These are phyloP conservation scores for Nemania abortiva DNA, from an alignment of 2,329 filamentous ascomycete genomes.

Conservation along the genomic window DNA sequence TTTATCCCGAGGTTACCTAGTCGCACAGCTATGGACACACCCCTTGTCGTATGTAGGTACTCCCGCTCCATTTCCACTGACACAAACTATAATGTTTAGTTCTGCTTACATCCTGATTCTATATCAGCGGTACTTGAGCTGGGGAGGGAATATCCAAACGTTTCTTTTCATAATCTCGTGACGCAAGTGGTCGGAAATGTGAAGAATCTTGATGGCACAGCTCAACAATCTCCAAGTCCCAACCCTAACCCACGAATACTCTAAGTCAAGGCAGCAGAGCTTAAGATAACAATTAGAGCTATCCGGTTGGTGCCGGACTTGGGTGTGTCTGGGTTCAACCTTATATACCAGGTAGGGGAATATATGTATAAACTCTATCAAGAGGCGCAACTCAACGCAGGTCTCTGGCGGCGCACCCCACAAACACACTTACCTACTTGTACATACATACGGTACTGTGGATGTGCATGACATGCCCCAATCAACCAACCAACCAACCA, in stretches of 20 bases:
- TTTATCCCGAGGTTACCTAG: constrained; percentile 7
- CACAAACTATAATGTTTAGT: not conserved
- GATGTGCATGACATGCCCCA: not conserved
- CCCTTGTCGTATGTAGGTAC: not conserved
- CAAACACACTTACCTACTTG: not conserved
- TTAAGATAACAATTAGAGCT: not conserved
- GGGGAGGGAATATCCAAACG: not conserved
- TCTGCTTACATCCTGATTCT: not conserved
- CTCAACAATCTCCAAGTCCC: not conserved
- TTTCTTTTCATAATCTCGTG: not conserved
- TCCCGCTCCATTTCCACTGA: not conserved
- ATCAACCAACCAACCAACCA: constrained; percentile 12
- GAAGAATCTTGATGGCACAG: not conserved
- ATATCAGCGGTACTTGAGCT: not conserved
- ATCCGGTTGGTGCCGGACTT: not conserved
- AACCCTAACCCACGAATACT: not conserved
- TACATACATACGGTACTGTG: not conserved
- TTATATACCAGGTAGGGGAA: not conserved
- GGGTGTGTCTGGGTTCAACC: not conserved
- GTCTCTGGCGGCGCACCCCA: not conserved
- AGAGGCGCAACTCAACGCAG: not conserved
- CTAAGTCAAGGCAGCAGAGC: not conserved
- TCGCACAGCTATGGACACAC: not conserved
- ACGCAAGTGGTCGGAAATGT: not conserved
- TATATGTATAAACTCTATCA: not conserved